Evolutionary conservation across 148 eudicot species (phyloP).

Genomic region (Fagopyrum tataricum): DNA sequence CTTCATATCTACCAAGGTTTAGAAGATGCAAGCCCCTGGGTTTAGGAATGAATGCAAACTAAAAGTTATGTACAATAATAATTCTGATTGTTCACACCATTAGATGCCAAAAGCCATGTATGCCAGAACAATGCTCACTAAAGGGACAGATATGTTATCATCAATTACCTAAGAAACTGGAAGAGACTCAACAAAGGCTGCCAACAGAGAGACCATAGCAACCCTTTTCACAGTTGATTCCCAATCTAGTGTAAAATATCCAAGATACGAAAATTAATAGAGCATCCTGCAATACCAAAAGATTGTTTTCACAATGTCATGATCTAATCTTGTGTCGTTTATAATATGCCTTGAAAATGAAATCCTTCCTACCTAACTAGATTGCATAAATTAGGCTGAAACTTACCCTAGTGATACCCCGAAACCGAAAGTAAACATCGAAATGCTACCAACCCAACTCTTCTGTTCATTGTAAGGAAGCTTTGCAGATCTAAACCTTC

Average conservation of each 20-base stretch:
- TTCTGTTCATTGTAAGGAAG: slow-evolving; percentile 68
- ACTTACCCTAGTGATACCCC: slow-evolving; percentile 59
- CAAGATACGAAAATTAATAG: slow-evolving; percentile 67
- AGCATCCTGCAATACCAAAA: slow-evolving; percentile 55
- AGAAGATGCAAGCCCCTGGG: not conserved
- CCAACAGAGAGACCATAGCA: slow-evolving; percentile 57
- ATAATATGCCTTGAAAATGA: not conserved
- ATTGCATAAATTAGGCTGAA: not conserved
- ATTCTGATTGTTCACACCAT: not conserved
- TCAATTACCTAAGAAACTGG: slow-evolving; percentile 48
- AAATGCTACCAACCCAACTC: slow-evolving; percentile 95
- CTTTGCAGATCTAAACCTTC: slow-evolving; percentile 66
- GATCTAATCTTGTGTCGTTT: no score
- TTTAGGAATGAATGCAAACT: not conserved
- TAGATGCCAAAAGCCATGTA: slow-evolving; percentile 38
- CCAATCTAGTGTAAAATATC: slow-evolving; percentile 75
- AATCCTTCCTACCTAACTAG: not conserved
- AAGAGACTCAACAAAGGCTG: slow-evolving; percentile 77
- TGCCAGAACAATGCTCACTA: slow-evolving; percentile 52
- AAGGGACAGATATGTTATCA: slow-evolving; percentile 87
- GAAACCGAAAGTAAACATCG: slow-evolving; percentile 83
- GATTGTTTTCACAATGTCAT: no score
- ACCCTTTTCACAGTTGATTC: slow-evolving; percentile 37
- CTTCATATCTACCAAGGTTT: no score
- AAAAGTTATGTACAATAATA: not conserved